A percentile compares a stretch with the other conserved stretches of the same genome.
Evolutionary conservation across 495 filamentous ascomycete genomes (phyloP).

Genomic region (Articulospora tetracladia): DNA sequence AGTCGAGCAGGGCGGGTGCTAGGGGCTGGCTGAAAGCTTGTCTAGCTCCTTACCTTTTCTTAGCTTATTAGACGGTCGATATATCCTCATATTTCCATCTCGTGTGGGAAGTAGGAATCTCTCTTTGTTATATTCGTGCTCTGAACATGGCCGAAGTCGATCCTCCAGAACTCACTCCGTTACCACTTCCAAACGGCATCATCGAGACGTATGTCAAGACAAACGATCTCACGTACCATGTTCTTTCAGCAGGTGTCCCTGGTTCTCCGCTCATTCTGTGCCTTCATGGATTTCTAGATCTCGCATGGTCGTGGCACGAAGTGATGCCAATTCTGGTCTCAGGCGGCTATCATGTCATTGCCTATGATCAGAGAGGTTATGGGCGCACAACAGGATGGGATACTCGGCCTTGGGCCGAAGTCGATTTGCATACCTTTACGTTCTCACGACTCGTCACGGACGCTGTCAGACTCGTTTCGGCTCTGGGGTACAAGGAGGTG

Average conservation of each 20-base stretch:
- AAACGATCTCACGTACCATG: slow-evolving; percentile 3
- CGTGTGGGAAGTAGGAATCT: too few relatives aligned
- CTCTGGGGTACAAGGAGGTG: slow-evolving; percentile 6
- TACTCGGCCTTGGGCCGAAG: slow-evolving; percentile 4
- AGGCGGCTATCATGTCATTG: slow-evolving; percentile 11
- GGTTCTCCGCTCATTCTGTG: slow-evolving; percentile 4
- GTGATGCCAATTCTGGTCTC: slow-evolving; percentile 3
- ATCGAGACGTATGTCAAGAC: slow-evolving; percentile 7
- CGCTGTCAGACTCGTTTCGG: slow-evolving; percentile 5
- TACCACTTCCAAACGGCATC: slow-evolving; percentile 6
- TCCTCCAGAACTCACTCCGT: neutral
- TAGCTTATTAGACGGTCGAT: neutral
- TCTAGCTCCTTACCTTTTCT: neutral
- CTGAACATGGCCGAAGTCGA: neutral
- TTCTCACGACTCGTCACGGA: slow-evolving; percentile 8
- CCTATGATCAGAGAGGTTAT: slow-evolving; percentile 12
- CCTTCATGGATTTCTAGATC: slow-evolving; percentile 6
- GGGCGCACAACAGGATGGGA: slow-evolving; percentile 12
- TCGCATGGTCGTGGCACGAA: slow-evolving; percentile 5
- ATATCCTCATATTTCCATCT: neutral
- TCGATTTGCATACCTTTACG: slow-evolving; percentile 3
- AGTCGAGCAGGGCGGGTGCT: neutral
- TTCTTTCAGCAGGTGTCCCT: slow-evolving; percentile 1
- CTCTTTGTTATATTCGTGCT: too few relatives aligned
- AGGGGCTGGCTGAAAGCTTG: neutral